Evolutionary conservation across 164 flowering plant species (phyloP).

Genomic region (Magnolia kwangsiensis): DNA sequence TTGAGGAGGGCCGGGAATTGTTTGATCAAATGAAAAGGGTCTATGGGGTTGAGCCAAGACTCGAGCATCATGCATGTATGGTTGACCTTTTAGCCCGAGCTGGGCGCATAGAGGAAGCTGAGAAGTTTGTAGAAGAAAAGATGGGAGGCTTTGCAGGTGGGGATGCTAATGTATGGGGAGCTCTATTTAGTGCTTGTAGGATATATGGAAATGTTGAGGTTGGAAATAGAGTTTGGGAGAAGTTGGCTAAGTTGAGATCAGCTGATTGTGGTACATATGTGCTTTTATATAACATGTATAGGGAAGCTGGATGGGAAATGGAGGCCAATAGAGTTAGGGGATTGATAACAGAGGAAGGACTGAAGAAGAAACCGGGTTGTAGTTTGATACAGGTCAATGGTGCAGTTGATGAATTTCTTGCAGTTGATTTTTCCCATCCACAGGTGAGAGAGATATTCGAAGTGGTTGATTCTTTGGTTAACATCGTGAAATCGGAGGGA

Average conservation of each 20-base stretch:
- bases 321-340: constrained; percentile 47
- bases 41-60: constrained; percentile 41
- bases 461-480: constrained; percentile 38
- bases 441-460: constrained; percentile 30
- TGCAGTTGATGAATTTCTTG: constrained; percentile 46
- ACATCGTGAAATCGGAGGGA: constrained; percentile 22
- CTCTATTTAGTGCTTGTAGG: constrained; percentile 58
- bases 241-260: constrained; percentile 32
- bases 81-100: constrained; percentile 61
- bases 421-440: constrained; percentile 45
- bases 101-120: constrained; percentile 63
- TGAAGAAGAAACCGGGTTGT: constrained; percentile 60
- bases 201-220: constrained; percentile 45
- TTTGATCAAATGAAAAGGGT: constrained; percentile 43
- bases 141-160: constrained; percentile 39
- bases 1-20: constrained; percentile 39
- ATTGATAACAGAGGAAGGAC: constrained; percentile 33
- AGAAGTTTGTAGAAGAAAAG: constrained; percentile 43
- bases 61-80: constrained; percentile 55
- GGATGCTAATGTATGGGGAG: constrained; percentile 71
- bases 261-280: constrained; percentile 48
- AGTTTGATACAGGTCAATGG: constrained; percentile 62
- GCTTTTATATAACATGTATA: constrained; percentile 49
- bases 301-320: constrained; percentile 53
- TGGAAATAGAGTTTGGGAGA: constrained; percentile 48